Evolutionary conservation across 139 green algal species (phyloP), one percentile per base, ranked within the genome.

Genomic region (Desmodesmus armatus): DNA sequence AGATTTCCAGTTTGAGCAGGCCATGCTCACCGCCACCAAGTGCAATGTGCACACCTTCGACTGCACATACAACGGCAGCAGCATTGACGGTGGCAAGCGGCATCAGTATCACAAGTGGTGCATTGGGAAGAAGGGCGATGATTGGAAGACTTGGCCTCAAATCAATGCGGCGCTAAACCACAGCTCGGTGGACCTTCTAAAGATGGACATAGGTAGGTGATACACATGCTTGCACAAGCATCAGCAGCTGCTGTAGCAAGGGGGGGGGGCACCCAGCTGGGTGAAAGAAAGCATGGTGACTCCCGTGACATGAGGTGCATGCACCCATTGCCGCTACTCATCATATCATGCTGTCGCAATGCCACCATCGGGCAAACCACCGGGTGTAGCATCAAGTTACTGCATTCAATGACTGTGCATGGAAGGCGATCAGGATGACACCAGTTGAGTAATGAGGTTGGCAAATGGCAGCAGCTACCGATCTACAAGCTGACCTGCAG

Each of bases 201-300:
- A 72, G 63, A 72, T 72, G 40, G 63, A 41, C n/a, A 69, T 69
- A 11, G 60, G n/a, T n/a, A n/a, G n/a, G n/a, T n/a, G n/a, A n/a
- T n/a, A 55, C 47, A 21, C 9, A 7, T 55, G 47, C 9, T 55
- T 7, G 9, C 47, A 13, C 47, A 55, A 55, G 9, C 47, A 13
- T 7, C 13, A 7, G 47, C 47, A 21, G 47, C 7, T 13, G 9
- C 13, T 7, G 47, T 13, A 55, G 47, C 47, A 21, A 21, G 47
- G 7, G 47, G 7, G 7, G 47, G 47, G 47, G 9, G 7, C 13
- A 7, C 47, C 9, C 9, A 55, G 9, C 7, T 21, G 13, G 9
- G 13, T 55, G 47, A 7, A 55, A 13, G 7, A 55, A 7, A 55
- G 47, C 7, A 13, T 7, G 13, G 7, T 7, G n/a, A n/a, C n/a